These are phyloP conservation scores for Trametes punicea DNA, from an alignment of 768 basidiomycete genomes.

Conservation along the genomic window DNA sequence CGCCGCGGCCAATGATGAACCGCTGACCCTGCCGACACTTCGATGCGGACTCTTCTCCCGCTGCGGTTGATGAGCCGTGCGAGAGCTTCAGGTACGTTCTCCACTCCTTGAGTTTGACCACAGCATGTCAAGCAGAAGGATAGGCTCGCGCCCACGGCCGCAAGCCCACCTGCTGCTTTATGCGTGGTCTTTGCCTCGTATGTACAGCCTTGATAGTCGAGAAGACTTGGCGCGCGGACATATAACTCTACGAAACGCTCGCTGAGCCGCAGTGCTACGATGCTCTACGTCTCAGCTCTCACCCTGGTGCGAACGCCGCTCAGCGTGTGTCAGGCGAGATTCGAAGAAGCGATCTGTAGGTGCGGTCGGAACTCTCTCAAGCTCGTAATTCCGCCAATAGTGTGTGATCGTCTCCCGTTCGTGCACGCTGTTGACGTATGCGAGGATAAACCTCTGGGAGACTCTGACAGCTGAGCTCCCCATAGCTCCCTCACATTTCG, in stretches of 20 bases:
- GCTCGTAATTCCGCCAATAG: slow-evolving; percentile 2
- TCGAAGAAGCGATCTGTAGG: background rate
- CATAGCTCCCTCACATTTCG: background rate
- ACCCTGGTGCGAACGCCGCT: slow-evolving; percentile 11
- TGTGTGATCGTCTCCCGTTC: slow-evolving; percentile 4
- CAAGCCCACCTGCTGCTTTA: slow-evolving; percentile 5
- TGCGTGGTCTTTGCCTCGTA: slow-evolving; percentile 11
- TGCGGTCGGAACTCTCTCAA: background rate
- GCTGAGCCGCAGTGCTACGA: background rate
- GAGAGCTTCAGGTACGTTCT: slow-evolving; percentile 9
- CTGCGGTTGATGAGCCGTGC: slow-evolving; percentile 6
- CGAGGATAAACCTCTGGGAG: background rate
- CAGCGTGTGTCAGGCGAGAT: background rate
- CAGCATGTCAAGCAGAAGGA: background rate
- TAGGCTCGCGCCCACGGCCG: background rate
- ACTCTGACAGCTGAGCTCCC: background rate
- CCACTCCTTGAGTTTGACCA: background rate
- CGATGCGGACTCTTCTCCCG: slow-evolving; percentile 3
- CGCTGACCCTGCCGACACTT: background rate
- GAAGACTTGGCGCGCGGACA: background rate
- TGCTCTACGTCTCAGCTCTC: background rate
- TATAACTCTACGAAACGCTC: background rate
- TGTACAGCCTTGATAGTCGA: slow-evolving; percentile 4
- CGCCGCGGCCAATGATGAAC: background rate
- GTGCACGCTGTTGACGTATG: background rate